Base-by-base conservation (phyloP, 2,329 filamentous ascomycete genomes). In the Colletotrichum sp. region DNA sequence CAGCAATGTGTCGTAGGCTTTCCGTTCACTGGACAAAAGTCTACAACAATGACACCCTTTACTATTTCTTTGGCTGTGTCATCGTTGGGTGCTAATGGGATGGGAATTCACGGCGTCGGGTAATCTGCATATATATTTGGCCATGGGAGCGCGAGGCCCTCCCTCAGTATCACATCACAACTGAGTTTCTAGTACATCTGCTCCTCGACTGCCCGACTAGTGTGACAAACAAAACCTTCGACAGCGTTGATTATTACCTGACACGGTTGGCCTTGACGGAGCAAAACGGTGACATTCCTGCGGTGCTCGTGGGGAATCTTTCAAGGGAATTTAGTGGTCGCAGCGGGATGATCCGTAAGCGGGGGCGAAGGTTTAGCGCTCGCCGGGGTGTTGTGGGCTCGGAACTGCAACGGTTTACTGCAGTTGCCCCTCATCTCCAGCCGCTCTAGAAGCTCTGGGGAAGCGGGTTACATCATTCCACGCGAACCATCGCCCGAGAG, bases 91-190 rank as follows among this genome's bases (percentile, higher is more conserved):
- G 68, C 49, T 68, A 24, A 57, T 60, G 49, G 59, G 44, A 72
- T 60, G 59, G 73, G 57, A 76, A 52, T 52, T 65, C 52, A 39
- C 44, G 57, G 74, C 71, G 74, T 55, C 68, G 69, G 74, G n/a
- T 74, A 76, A 76, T 76, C 28, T 72, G 68, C 57, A 65, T 62
- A 71, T 71, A 64, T 64, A 21, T 52, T 10, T 52, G 68, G 68
- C 13, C 28, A 59, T 18, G 21, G 70, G 52, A 44, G 74, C 70
- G 52, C 24, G 30, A 34, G 52, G 64, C 59, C 16, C 21, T 65
- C 32, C 71, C 34, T 74, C 65, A 49, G 65, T 39, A 75, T 73
- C 64, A 69, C 73, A 18, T 73, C 64, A 74, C 73, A 18, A 68
- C 59, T 49, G 74, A 60, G 28, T 32, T 66, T 60, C 28, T 44